A percentile compares a stretch with the other conserved stretches of the same genome.
Evolutionary conservation across 495 filamentous ascomycete species (phyloP).

Genomic region (Venustampulla echinocandica): DNA sequence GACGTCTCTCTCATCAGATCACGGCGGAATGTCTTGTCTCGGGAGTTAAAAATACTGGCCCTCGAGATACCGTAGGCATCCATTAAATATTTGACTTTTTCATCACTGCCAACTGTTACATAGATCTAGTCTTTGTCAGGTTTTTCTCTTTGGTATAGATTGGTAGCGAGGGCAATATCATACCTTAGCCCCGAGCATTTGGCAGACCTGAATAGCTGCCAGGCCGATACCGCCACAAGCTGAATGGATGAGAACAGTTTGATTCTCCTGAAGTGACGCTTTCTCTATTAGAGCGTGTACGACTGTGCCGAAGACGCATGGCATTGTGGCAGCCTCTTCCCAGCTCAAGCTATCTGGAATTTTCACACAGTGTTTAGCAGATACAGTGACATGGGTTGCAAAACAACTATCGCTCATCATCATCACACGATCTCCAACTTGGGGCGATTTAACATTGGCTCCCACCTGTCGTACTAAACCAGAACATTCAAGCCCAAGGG

Average conservation of each 20-base stretch:
- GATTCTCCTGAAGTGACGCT: neutral
- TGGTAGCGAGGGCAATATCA: no score
- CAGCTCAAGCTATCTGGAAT: constrained; percentile 41
- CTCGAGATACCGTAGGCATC: constrained; percentile 39
- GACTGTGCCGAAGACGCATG: constrained; percentile 31
- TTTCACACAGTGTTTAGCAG: constrained; percentile 21
- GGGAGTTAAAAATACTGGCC: constrained; percentile 42
- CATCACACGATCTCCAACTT: constrained; percentile 46
- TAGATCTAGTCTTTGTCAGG: constrained; percentile 30
- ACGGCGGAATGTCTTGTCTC: constrained; percentile 31
- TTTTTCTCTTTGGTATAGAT: neutral
- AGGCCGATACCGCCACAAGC: constrained; percentile 52
- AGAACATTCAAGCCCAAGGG: constrained; percentile 2
- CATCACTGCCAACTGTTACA: constrained; percentile 35
- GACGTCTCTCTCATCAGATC: constrained; percentile 34
- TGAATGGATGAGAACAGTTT: constrained; percentile 51
- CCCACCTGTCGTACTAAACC: constrained; percentile 44
- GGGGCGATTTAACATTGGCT: constrained; percentile 31
- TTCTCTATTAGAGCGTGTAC: constrained; percentile 33
- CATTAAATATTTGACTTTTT: constrained; percentile 42
- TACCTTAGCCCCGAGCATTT: constrained; percentile 36
- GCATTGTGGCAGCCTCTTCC: constrained; percentile 35
- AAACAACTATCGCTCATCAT: constrained; percentile 32
- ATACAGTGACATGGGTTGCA: constrained; percentile 19
- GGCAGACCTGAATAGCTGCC: constrained; percentile 47